Conservation (phyloP, 1,284 basidiomycete genomes). For the Tylopilus orsonianus region DNA sequence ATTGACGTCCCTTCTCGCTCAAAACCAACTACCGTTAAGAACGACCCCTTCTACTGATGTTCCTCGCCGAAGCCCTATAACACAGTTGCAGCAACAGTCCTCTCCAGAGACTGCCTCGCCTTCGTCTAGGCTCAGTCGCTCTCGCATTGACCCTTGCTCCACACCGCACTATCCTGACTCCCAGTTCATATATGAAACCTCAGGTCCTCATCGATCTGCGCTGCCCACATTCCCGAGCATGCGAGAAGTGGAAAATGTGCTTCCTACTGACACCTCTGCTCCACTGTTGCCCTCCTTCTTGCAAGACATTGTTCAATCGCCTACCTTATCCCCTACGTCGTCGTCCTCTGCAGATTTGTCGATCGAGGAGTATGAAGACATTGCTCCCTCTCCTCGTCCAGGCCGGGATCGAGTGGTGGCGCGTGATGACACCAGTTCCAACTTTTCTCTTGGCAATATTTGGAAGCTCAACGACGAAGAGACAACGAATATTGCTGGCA, state of each 20-base stretch:
- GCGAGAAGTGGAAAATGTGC: constrained; percentile 19
- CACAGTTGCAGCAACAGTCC: constrained; percentile 42
- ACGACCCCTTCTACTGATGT: constrained; percentile 26
- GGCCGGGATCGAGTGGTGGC: constrained; percentile 26
- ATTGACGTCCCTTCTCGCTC: constrained; percentile 64
- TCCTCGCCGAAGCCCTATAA: constrained; percentile 44
- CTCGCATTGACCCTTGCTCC: constrained; percentile 45
- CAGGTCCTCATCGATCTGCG: constrained; percentile 36
- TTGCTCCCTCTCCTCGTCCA: constrained; percentile 19
- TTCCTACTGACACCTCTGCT: constrained; percentile 34
- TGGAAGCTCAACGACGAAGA: constrained; percentile 69
- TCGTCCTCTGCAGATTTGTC: constrained; percentile 64
- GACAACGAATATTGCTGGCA: constrained; percentile 48
- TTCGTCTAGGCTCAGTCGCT: constrained; percentile 41
- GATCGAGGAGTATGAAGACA: constrained; percentile 51
- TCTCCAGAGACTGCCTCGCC: constrained; percentile 37
- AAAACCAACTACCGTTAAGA: constrained; percentile 41
- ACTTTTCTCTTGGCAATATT: constrained; percentile 49
- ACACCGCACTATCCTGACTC: constrained; percentile 38
- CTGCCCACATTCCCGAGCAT: constrained; percentile 28
- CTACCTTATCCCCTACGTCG: constrained; percentile 59
- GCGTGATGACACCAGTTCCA: constrained; percentile 33
- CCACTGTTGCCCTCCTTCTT: constrained; percentile 69
- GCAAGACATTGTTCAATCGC: constrained; percentile 67
- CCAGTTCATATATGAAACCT: constrained; percentile 68